Evolutionary conservation across 805 yeast genomes (phyloP).

Genomic region (Pichia paraexigua): DNA sequence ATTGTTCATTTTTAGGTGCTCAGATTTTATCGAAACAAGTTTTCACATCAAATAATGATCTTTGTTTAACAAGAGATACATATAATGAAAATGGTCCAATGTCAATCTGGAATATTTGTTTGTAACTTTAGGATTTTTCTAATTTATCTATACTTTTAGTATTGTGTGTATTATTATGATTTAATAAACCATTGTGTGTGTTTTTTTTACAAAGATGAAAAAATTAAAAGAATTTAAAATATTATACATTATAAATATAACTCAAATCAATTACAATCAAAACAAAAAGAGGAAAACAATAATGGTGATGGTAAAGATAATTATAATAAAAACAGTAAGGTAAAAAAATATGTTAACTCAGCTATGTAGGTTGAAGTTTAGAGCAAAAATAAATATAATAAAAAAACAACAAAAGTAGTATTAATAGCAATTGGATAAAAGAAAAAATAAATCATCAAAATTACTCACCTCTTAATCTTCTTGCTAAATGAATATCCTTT

Average conservation of each 20-base stretch:
- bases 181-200: neutral
- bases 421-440: neutral
- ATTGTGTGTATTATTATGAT: neutral
- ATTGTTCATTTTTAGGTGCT: slow-evolving; percentile 75
- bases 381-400: neutral
- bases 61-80: slow-evolving; percentile 59
- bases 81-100: slow-evolving; percentile 78
- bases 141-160: no score
- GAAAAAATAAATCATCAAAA: neutral
- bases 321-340: no score
- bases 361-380: neutral
- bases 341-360: neutral
- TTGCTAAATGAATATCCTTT: slow-evolving; percentile 71
- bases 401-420: neutral
- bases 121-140: slow-evolving; percentile 12
- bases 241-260: neutral
- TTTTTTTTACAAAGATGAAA: no score
- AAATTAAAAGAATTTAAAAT: no score
- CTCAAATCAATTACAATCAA: neutral
- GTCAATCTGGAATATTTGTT: slow-evolving; percentile 53
- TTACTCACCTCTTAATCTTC: slow-evolving; percentile 57
- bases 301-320: no score
- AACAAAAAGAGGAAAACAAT: neutral
- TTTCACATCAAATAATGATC: slow-evolving; percentile 59
- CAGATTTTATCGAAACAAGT: slow-evolving; percentile 83